Percentiles rank a stretch among this genome's conserved stretches.
Evolutionary conservation across 768 basidiomycete species (phyloP).

Genomic region (Phanerochaete sordida): DNA sequence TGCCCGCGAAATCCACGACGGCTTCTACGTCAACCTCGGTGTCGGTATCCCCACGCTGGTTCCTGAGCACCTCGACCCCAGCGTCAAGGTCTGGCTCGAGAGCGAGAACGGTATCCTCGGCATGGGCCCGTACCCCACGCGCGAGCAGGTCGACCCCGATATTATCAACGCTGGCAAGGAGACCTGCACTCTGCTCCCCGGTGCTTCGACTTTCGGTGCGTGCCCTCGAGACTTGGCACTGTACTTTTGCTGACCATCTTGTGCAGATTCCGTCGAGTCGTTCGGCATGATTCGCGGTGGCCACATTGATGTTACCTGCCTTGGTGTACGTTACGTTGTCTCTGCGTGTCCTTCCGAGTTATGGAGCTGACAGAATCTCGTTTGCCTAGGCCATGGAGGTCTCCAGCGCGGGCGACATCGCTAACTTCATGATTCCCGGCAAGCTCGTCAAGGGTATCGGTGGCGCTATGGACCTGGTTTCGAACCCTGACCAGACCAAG

Average conservation of each 20-base stretch:
- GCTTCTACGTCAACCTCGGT: conserved; percentile 83
- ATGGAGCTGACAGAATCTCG: not conserved
- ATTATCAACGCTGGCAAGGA: conserved; percentile 93
- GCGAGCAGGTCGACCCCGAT: conserved; percentile 75
- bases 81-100: conserved; percentile 80
- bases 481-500: conserved; percentile 92
- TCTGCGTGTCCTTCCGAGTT: not conserved
- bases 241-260: not conserved
- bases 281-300: conserved; percentile 98
- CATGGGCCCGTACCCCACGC: conserved; percentile 82
- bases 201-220: conserved; percentile 83
- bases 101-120: conserved; percentile 88
- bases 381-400: conserved; percentile 87
- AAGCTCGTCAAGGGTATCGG: conserved; percentile 92
- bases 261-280: conserved; percentile 78
- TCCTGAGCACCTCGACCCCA: conserved; percentile 64
- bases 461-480: conserved; percentile 93
- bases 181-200: conserved; percentile 86
- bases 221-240: too few species aligned
- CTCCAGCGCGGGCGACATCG: conserved; percentile 85
- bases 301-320: conserved; percentile 86
- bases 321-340: conserved; percentile 59
- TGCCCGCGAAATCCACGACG: conserved; percentile 82
- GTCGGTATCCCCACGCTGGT: conserved; percentile 90
- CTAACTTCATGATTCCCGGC: conserved; percentile 97